Conservation (phyloP, 176 grass and related monocot genomes). For the Coix lacrymajobi region DNA sequence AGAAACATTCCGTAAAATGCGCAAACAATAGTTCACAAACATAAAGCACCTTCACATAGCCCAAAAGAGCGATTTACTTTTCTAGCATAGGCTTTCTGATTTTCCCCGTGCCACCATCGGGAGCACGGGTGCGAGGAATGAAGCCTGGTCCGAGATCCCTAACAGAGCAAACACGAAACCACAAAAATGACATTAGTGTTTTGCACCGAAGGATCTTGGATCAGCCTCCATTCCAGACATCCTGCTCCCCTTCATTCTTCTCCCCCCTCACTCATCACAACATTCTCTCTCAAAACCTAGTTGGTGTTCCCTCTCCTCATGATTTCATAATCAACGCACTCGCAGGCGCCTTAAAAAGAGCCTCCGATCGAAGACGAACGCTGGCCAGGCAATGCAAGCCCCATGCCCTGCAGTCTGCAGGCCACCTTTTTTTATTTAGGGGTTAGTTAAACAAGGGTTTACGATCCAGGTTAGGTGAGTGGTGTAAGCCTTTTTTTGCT, state of each 20-base stretch:
- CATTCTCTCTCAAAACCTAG: background rate
- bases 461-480: conserved; percentile 25
- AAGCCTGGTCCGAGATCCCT: conserved; percentile 48
- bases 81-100: background rate
- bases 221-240: conserved; percentile 52
- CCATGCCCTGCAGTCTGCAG: conserved; percentile 29
- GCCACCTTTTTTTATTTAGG: background rate
- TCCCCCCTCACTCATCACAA: background rate
- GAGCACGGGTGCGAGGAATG: conserved; percentile 33
- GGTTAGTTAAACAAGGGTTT: conserved; percentile 19
- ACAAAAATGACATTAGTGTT: background rate
- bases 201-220: conserved; percentile 30
- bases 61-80: too few species aligned
- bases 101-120: background rate
- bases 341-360: conserved; percentile 22
- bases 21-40: background rate
- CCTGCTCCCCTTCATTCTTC: background rate
- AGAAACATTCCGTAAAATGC: background rate
- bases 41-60: background rate
- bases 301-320: background rate
- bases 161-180: background rate
- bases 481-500: conserved; percentile 29
- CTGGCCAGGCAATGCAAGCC: background rate
- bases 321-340: conserved; percentile 36
- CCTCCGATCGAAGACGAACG: background rate